Evolutionary conservation across 495 filamentous ascomycete genomes (phyloP), one percentile per base, ranked within the genome.

Genomic region (Cercophora newfieldiana): DNA sequence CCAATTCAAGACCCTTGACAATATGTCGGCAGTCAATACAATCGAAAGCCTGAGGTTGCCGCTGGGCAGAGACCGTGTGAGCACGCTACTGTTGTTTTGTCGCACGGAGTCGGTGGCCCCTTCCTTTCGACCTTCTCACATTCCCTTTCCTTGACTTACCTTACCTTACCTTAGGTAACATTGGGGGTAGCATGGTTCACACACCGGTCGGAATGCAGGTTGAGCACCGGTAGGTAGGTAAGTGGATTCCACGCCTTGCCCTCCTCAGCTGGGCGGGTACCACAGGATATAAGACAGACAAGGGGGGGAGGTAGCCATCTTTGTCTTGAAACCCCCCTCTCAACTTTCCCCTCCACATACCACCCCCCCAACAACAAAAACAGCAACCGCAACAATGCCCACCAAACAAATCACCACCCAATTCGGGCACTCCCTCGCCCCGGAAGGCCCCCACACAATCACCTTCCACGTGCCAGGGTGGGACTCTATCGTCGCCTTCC

Each of bases 371-470:
- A n/a, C 6, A 49, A 8, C 29, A 1, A 44, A 10, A 54, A n/a
- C 5, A 48, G 25, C 29, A 37, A 22, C 1, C 3, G 7, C 7
- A 26, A 76, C 60, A 26, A 79, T 75, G 69, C 73, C 77, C 7
- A 61, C 71, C 59, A 74, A 76, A 30, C 55, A 58, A 22, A 76
- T 81, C 62, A 67, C 68, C 63, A 80, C 79, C 21, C 63, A 63
- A 26, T 59, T 77, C 1, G 78, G 78, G 1, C 68, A 76, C 60
- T 76, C 80, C 1, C 58, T 82, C 18, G 80, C 81, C 0, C 81
- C 81, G 18, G 70, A 75, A n/a, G 68, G 68, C 4, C 73, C 75
- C 0, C 81, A 83, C 62, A 72, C 78, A 18, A 75, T 83, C 67
- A 80, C 70, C 29, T 67, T 64, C 59, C 78, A 78, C 62, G 57